These are phyloP conservation scores for Lasiosphaeriaceae sp. DNA, from an alignment of 495 filamentous ascomycete species.

Conservation along the genomic window DNA sequence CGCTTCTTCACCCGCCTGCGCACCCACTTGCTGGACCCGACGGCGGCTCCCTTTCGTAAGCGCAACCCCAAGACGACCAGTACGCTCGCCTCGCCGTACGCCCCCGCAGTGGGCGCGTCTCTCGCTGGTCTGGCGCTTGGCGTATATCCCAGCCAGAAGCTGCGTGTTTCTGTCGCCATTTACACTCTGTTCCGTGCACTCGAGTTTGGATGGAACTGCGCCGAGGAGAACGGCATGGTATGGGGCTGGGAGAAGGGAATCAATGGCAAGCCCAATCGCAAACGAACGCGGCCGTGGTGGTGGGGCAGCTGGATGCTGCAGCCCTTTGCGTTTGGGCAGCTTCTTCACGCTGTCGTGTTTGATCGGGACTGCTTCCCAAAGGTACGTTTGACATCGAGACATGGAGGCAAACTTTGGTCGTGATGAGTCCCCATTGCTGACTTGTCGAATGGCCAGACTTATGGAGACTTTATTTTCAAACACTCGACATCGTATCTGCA, in stretches of 20 bases:
- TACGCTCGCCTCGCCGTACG: constrained; percentile 73
- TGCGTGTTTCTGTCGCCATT: constrained; percentile 75
- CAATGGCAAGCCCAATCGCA: constrained; percentile 31
- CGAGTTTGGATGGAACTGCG: constrained; percentile 81
- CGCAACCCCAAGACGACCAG: constrained; percentile 74
- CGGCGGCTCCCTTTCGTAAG: constrained; percentile 69
- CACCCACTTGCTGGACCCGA: constrained; percentile 66
- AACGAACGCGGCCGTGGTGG: constrained; percentile 66
- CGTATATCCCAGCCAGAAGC: constrained; percentile 70
- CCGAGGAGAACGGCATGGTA: constrained; percentile 77
- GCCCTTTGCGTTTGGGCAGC: constrained; percentile 84
- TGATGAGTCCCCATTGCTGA: no score
- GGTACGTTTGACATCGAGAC: no score
- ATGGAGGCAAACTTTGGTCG: no score
- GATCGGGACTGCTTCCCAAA: constrained; percentile 82
- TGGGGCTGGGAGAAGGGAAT: constrained; percentile 48
- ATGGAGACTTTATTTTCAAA: constrained; percentile 69
- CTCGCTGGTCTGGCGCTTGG: constrained; percentile 78
- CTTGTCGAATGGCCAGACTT: constrained; percentile 36
- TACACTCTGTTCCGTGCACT: constrained; percentile 73
- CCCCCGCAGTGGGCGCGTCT: constrained; percentile 84
- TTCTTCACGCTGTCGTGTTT: constrained; percentile 89
- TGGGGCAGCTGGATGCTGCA: constrained; percentile 96
- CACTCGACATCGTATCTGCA: constrained; percentile 77
- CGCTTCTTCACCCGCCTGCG: constrained; percentile 84